Percentiles rank a stretch among this genome's conserved stretches.
Evolutionary conservation across 2,329 filamentous ascomycete genomes (phyloP).

Genomic region (Dichotomopilus funicola): DNA sequence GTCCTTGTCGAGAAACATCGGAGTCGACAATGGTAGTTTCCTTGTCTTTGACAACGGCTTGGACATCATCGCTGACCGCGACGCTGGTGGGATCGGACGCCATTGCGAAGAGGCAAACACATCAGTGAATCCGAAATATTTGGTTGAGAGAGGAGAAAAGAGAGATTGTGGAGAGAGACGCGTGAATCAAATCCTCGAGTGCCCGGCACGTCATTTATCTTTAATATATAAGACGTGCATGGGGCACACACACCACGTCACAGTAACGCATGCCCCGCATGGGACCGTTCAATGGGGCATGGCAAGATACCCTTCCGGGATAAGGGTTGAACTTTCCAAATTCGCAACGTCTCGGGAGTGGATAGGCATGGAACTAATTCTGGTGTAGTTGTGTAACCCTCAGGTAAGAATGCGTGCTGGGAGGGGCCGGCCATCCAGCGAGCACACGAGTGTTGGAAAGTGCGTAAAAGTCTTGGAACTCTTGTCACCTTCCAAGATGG

Average conservation of each 20-base stretch:
- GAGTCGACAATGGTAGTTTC: constrained; percentile 7
- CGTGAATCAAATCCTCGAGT: too few relatives aligned
- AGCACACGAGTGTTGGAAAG: constrained; percentile 11
- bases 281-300: too few relatives aligned
- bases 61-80: constrained; percentile 14
- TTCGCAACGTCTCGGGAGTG: too few relatives aligned
- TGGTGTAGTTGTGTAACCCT: too few relatives aligned
- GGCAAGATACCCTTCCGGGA: too few relatives aligned
- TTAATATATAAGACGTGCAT: neutral
- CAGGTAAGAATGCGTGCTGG: too few relatives aligned
- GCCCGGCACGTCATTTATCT: too few relatives aligned
- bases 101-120: constrained; percentile 6
- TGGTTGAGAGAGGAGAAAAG: neutral
- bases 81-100: constrained; percentile 16
- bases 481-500: constrained; percentile 20
- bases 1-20: constrained; percentile 5
- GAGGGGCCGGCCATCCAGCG: neutral
- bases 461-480: constrained; percentile 9
- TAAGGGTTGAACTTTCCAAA: too few relatives aligned
- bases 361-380: too few relatives aligned
- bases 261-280: neutral
- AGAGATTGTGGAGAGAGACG: neutral
- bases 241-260: neutral
- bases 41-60: constrained; percentile 14
- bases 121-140: neutral